These are phyloP conservation scores for Viola odorata DNA, from an alignment of 345 rosid species.

Conservation along the genomic window DNA sequence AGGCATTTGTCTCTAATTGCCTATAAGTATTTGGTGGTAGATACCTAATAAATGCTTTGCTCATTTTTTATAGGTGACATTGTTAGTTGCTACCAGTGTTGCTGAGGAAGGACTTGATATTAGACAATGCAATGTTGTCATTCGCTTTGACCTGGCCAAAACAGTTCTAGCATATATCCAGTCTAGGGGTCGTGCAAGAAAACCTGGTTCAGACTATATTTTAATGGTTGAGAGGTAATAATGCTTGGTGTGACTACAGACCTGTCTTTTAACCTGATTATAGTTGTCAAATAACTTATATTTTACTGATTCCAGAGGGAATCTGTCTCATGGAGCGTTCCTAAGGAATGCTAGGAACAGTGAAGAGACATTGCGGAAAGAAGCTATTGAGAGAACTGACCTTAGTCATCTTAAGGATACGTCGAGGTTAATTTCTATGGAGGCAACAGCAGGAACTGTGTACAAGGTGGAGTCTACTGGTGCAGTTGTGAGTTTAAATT, in stretches of 20 bases:
- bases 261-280: background rate
- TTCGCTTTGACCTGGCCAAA: conserved; percentile 98
- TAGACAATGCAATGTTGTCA: conserved; percentile 96
- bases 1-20: background rate
- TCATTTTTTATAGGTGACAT: conserved; percentile 55
- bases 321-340: conserved; percentile 81
- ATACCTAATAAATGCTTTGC: conserved; percentile 13
- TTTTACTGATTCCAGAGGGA: conserved; percentile 47
- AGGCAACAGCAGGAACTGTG: conserved; percentile 70
- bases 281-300: conserved; percentile 3
- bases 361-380: conserved; percentile 94
- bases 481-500: conserved; percentile 93
- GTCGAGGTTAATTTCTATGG: conserved; percentile 73
- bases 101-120: conserved; percentile 99
- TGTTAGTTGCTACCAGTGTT: conserved; percentile 96
- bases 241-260: conserved; percentile 3
- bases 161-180: conserved; percentile 97
- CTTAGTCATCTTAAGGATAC: conserved; percentile 88
- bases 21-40: conserved; percentile 4
- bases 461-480: conserved; percentile 97
- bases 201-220: conserved; percentile 98
- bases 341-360: conserved; percentile 93
- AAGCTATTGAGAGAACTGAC: conserved; percentile 97
- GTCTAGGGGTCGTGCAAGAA: conserved; percentile 98
- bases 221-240: conserved; percentile 96